Base-by-base conservation (phyloP, 1,284 basidiomycete genomes). In the Phylloporus sp. region DNA sequence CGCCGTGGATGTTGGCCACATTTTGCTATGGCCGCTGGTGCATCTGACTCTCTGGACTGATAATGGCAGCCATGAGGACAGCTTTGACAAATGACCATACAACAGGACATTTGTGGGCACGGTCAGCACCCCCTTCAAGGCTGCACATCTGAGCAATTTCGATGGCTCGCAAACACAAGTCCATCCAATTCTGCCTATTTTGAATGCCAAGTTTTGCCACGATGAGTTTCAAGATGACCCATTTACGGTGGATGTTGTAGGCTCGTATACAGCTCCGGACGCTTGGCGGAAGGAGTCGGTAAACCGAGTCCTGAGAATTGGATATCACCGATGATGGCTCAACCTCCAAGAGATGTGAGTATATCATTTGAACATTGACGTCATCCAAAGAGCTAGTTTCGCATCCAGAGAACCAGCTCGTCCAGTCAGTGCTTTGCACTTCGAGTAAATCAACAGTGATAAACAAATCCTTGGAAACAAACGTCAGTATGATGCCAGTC, bases 21-120 rank as follows among this genome's bases (percentile, higher is more conserved):
- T 84, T 84, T 63, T 88, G 85, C 92, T 92, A 94, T 5, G 90
- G 86, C 31, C 89, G 82, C 40, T 82, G 80, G 72, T 92, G 90
- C 65, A 86, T 76, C 34, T 92, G 84, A 68, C 90, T 91, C 76
- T 93, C 92, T 6, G 89, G 82, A 64, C 90, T 91, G 47, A 93
- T 72, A 28, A 93, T 76, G 1, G 90, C 91, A 29, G 90, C 89
- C 0, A 85, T 86, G 12, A 92, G 75, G 24, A 90, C 85, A 0
- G 89, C 83, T 73, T 93, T 92, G 28, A 89, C 90, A 70, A 93
- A 93, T 0, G 92, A 92, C 18, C 91, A 84, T 10, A 90, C 82
- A 64, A 86, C 87, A 2, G 89, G 84, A 44, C 84, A 82, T 47
- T 87, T 82, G 20, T 78, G 72, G 8, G n/a, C n/a, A n/a, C 72